Evolutionary conservation across 805 yeast species (phyloP), one percentile per base, ranked within the genome.

Genomic region (Ogataea glucozyma): DNA sequence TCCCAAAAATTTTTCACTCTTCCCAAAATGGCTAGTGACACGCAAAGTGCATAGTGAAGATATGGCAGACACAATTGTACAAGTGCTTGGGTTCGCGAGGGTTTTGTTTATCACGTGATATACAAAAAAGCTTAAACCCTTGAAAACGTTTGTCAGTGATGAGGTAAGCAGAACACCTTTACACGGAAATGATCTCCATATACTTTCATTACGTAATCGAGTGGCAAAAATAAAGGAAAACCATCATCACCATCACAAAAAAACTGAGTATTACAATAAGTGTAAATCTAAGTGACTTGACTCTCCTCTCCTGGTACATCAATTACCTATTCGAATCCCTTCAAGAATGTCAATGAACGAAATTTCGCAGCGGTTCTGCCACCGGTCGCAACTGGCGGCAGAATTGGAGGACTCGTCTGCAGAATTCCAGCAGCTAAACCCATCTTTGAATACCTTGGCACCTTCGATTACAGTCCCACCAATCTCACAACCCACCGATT

Each of bases 401-500:
- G 67, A 62, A 35, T 26, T 60, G 33, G 52, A 49, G 14, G 57
- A 54, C 16, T 51, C 57, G 1, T 35, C 48, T 4, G 31, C 38
- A 3, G 55, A 47, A 5, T 53, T 35, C 20, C 48, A 50, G 23
- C 46, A 47, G 7, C 19, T 43, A n/a, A 46, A 38, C 26, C 52
- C 53, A 4, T 49, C 52, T 5, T 24, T 54, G 16, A 21, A 34
- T 16, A 42, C 44, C 31, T 60, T 78, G 52, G 76, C 81, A 4
- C 95, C 95, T 21, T 62, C 77, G 14, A 72, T 88, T 47, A 66
- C 81, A 41, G 66, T 88, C 60, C 96, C 97, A 22, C 93, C 93
- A 43, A 83, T 87, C 47, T 79, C 90, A 38, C 81, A 84, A 55
- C 98, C 99, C 23, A 80, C 96, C 6, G 95, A 86, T 41, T 91